Evolutionary conservation across 192 early-diverging fungal species (phyloP), one percentile per base, ranked within the genome.

Genomic region (Gaertneriomyces semiglobifer): DNA sequence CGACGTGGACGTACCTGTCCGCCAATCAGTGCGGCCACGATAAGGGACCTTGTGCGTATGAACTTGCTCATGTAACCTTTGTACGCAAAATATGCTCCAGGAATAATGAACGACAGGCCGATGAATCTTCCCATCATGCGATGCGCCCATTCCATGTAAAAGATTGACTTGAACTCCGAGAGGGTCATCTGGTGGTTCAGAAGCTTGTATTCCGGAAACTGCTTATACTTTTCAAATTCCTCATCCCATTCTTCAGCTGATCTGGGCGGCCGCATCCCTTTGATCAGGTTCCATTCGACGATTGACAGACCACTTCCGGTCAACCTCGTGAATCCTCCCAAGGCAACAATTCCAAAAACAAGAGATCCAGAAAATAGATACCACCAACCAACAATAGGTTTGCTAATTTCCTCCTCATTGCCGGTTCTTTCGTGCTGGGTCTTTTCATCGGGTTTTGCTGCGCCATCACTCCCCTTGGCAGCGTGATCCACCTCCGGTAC

Each of bases 141-240:
- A 70, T 99, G 95, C 56, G 88, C 89, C 95, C 96, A 97, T 79
- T 99, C 95, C 87, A 93, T 92, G 77, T 92, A 97, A 75, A 94
- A 99, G 63, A 97, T 99, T 58, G 78, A 86, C 78, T 99, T 97
- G 82, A 99, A 97, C 73, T 98, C 93, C 38, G 86, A 78, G 16
- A 97, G 72, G 3, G 87, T 88, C 74, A 98, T 94, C 44, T 91
- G 79, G 58, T 89, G 88, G 75, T 98, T 93, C 63, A 95, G 77
- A 88, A 91, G 80, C 76, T 93, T 93, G 77, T 94, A 98, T 79
- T 98, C 96, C 33, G 96, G 96, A 63, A 90, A 96, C 81, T 92
- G 89, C 74, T 98, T 96, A 85, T 98, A 98, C 79, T 97, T 98
- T 74, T 89, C 88, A 84, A 96, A 96, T 82, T 98, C 96, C 50